These are phyloP conservation scores for Achaetomiella virescens DNA, from an alignment of 495 filamentous ascomycete species.

Conservation along the genomic window DNA sequence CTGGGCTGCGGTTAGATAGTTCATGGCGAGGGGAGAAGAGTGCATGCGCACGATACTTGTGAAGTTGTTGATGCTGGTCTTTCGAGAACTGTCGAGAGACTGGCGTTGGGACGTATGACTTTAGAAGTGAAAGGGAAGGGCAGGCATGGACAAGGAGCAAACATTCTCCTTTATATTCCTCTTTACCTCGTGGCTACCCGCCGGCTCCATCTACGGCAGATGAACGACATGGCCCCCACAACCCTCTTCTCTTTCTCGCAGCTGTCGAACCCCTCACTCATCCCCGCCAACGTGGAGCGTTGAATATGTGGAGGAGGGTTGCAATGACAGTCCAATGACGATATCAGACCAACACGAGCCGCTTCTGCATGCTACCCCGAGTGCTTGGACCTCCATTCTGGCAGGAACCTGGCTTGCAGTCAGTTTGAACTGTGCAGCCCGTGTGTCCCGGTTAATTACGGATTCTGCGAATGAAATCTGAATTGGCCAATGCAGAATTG, in stretches of 20 bases:
- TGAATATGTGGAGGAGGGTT: neutral
- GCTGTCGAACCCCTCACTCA: conserved; percentile 1
- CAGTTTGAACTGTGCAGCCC: neutral
- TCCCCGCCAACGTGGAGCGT: neutral
- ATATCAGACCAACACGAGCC: neutral
- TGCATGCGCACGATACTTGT: conserved; percentile 11
- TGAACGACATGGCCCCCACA: conserved; percentile 1
- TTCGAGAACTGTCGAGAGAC: neutral
- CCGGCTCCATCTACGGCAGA: conserved; percentile 11
- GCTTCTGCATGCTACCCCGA: conserved; percentile 1
- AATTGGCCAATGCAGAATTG: conserved; percentile 4
- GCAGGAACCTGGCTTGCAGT: neutral
- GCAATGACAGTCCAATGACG: conserved; percentile 5
- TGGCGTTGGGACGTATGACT: neutral
- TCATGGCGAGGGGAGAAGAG: neutral
- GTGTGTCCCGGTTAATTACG: neutral
- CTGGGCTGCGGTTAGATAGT: conserved; percentile 13
- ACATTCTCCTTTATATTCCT: neutral
- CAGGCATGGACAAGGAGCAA: neutral
- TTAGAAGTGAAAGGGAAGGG: neutral
- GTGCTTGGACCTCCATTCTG: neutral
- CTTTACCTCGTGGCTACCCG: too few species aligned
- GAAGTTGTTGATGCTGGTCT: neutral
- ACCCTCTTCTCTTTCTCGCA: neutral
- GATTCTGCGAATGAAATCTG: neutral